Conservation (phyloP, 176 grass and related monocot genomes). For the Luzula sylvatica region DNA sequence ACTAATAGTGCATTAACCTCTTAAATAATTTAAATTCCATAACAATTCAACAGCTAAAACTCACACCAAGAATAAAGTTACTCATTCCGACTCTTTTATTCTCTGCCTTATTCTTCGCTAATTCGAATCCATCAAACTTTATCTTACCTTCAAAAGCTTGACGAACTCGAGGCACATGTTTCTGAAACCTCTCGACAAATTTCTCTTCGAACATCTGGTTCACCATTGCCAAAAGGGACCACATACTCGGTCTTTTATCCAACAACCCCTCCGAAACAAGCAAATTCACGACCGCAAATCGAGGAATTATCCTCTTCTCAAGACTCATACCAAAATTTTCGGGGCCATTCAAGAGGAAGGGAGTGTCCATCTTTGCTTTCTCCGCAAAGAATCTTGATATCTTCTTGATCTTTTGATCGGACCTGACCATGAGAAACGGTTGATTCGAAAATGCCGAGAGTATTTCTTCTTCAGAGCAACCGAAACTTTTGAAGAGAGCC, state of each 20-base stretch:
- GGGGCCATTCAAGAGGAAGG: constrained; percentile 10
- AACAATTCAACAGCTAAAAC: too few species aligned
- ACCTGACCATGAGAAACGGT: background rate
- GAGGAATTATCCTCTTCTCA: constrained; percentile 35
- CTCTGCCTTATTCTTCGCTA: background rate
- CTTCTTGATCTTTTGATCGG: constrained; percentile 20
- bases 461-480: constrained; percentile 20
- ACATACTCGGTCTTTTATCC: too few species aligned
- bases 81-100: too few species aligned
- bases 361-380: constrained; percentile 17
- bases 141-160: too few species aligned
- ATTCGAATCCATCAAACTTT: too few species aligned
- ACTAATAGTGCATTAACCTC: too few species aligned
- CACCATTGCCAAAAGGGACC: too few species aligned
- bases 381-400: constrained; percentile 25
- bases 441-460: constrained; percentile 23
- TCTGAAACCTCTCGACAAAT: too few species aligned
- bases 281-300: constrained; percentile 29
- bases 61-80: too few species aligned
- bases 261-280: constrained; percentile 29
- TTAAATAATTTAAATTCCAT: too few species aligned
- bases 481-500: constrained; percentile 28
- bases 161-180: too few species aligned
- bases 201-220: too few species aligned
- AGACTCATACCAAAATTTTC: constrained; percentile 14